These are phyloP conservation scores for Penicillium manginii DNA, from an alignment of 495 filamentous ascomycete genomes.

Conservation along the genomic window DNA sequence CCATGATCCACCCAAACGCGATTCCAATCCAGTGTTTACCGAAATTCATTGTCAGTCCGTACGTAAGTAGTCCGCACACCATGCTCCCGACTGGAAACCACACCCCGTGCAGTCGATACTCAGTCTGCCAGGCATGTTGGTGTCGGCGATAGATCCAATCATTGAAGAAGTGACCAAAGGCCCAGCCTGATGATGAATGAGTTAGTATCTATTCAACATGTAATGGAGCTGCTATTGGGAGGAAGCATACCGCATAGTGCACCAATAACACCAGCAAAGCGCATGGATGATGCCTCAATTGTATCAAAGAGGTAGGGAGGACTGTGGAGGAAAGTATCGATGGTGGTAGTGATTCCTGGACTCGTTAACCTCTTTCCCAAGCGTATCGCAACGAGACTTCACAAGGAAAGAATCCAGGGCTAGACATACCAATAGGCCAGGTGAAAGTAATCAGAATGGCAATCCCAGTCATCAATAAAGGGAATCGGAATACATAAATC, in stretches of 20 bases:
- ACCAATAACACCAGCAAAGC: constrained; percentile 44
- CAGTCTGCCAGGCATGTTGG: constrained; percentile 31
- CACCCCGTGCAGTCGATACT: constrained; percentile 43
- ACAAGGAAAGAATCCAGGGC: neutral
- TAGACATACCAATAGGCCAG: constrained; percentile 42
- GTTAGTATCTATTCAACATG: neutral
- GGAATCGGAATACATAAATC: constrained; percentile 39
- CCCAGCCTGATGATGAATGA: constrained; percentile 28
- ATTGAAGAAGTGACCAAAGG: constrained; percentile 42
- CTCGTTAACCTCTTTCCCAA: neutral
- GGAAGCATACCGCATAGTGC: constrained; percentile 31
- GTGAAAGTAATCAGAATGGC: constrained; percentile 40
- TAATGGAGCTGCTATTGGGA: neutral
- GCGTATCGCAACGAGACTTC: too few species aligned
- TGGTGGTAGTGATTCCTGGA: constrained; percentile 42
- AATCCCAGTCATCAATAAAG: constrained; percentile 35
- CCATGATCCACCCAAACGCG: constrained; percentile 47
- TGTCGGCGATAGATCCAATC: constrained; percentile 38
- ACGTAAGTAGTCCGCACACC: constrained; percentile 37
- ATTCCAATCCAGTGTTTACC: constrained; percentile 43
- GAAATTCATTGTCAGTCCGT: constrained; percentile 40
- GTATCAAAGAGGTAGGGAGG: constrained; percentile 44
- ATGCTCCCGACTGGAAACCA: constrained; percentile 39
- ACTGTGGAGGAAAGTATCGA: constrained; percentile 40
- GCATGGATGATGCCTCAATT: constrained; percentile 40